Base-by-base conservation (phyloP, 202 grass and related monocot species). In the Panicum virgatum region DNA sequence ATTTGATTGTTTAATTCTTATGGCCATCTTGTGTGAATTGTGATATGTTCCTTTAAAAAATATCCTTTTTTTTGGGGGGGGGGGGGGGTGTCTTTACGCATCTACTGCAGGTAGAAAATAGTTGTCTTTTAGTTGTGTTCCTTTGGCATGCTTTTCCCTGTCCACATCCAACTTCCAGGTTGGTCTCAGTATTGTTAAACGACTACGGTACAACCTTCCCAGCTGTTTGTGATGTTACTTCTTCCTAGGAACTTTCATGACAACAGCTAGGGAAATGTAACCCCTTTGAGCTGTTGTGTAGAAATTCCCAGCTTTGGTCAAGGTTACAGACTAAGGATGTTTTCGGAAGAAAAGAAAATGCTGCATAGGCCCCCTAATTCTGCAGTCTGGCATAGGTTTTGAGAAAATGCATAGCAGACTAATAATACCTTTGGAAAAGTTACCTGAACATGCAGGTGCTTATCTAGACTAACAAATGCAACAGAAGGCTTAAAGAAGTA, bases 111-210 rank as follows among this genome's bases (percentile, higher is more conserved):
- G 25, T 73, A 67, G 65, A 62, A 71, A 7, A 69, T 1, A n/a
- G n/a, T n/a, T n/a, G n/a, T n/a, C 8, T 76, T 74, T 36, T 69
- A 52, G 71, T 58, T 34, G 32, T 34, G 32, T 34, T 34, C 32
- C 32, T 4, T 34, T 34, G 32, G 32, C 32, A 34, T 34, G 32
- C 32, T 34, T 34, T 62, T 45, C 27, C 52, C 70, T 76, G 37
- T 63, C 81, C 50, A 53, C 53, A 53, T 79, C 48, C 61, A 79
- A 73, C 48, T 9, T 75, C 52, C 36, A 84, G 69, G 78, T 80
- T 88, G 53, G 62, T 71, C 19, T 9, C 1, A 26, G 20, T 84
- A 54, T 51, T 72, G 56, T 32, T 32, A 25, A 77, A 40, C 11
- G 39, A 56, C 16, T 25, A 38, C 20, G 36, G 6, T 7, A 40